A percentile compares a stretch with the other conserved stretches of the same genome.
phyloP scores from a whole-genome alignment of 1,139 yeast species.

The Kluyveromyces marxianus region DNA sequence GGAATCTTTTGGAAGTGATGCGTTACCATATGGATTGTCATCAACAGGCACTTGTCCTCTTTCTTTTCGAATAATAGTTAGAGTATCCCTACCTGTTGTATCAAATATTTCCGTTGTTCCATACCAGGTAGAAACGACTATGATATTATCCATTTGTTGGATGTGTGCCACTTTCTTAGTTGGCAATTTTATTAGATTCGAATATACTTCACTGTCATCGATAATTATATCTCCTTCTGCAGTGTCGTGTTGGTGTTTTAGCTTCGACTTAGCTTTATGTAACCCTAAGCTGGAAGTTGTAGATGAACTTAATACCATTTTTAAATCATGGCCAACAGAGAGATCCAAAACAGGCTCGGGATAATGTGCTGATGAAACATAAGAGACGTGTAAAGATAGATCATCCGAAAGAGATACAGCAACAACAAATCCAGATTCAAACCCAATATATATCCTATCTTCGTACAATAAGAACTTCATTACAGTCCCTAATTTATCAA shows the following conservation, averaged over 20 bases:
- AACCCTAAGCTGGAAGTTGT: constrained; percentile 10
- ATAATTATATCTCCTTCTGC: neutral
- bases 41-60: constrained; percentile 3
- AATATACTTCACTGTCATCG: neutral
- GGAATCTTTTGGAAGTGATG: neutral
- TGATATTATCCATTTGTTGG: constrained; percentile 1
- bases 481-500: constrained; percentile 24
- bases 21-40: neutral
- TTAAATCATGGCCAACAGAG: constrained; percentile 3
- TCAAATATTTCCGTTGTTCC: constrained; percentile 4
- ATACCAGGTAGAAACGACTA: constrained; percentile 3
- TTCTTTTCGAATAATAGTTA: neutral
- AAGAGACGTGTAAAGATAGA: constrained; percentile 12
- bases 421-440: constrained; percentile 26
- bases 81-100: neutral
- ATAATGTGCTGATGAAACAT: constrained; percentile 22
- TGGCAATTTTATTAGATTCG: neutral
- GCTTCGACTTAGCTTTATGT: constrained; percentile 3
- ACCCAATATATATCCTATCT: constrained; percentile 19
- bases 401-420: constrained; percentile 13
- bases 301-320: constrained; percentile 11
- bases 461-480: constrained; percentile 19
- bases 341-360: constrained; percentile 27
- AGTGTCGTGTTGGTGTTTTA: neutral
- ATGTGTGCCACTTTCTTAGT: constrained; percentile 5